Base-by-base conservation (phyloP, 208 protist species). In the Wallacemonas rigidus region DNA sequence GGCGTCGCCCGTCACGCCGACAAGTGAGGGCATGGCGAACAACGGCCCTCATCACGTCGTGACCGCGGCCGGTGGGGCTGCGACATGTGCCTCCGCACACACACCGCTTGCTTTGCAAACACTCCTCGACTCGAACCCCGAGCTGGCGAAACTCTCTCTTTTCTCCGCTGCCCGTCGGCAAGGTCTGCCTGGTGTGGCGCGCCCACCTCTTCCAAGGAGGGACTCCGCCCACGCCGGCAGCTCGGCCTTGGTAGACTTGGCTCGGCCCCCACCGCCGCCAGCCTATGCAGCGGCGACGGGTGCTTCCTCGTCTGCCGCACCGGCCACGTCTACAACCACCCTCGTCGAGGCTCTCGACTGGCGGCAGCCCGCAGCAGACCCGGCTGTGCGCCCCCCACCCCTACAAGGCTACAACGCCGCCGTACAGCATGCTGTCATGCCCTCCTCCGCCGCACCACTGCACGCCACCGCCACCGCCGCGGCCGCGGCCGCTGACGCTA, bases 101-200 rank as follows among this genome's bases (percentile, higher is more conserved):
- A 71, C 76, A n/a, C 72, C 69, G n/a, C 55, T 63, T 15, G 63
- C 36, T 0, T 41, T 81, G 4, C 40, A 73, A n/a, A 55, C 67
- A 0, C 26, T 85, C 7, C 36, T 76, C 47, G 73, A 74, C 8
- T 44, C 63, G 12, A 62, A 74, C 17, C 56, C 71, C 6, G 77
- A 82, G 62, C 47, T 72, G 2, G 50, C 14, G 3, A 53, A 61
- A 17, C 60, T 65, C 40, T 65, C 60, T 48, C 14, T 65, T 1
- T 65, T 65, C 60, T 53, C 60, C 2, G 60, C 60, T 8, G 60
- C 43, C 4, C 60, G 60, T 51, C 60, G 60, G 14, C 60, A 65
- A 41, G 2, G 7, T 7, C 15, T 47, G 57, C 57, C 56, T 12
- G 40, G 54, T 51, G 26, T 9, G 1, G 57, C 44, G 3, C 26